Conservation (phyloP, 257 asterid genomes). For the Solanum chiquidenum region DNA sequence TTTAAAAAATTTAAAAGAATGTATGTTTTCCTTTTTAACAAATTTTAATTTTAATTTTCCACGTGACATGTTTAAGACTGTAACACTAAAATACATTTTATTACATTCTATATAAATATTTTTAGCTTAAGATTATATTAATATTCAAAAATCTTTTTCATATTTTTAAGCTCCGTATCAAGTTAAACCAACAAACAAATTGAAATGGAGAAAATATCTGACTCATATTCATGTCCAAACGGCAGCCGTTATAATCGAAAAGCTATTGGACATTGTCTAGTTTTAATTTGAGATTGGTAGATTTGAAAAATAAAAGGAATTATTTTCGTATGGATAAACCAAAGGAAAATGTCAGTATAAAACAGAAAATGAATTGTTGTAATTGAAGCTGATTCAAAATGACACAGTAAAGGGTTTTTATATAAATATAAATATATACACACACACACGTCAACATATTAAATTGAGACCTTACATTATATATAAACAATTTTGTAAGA, state of each 20-base stretch:
- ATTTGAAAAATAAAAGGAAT: neutral
- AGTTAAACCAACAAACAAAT: too few relatives aligned
- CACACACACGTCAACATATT: neutral
- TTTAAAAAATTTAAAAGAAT: too few relatives aligned
- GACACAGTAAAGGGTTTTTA: neutral
- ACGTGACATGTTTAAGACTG: too few relatives aligned
- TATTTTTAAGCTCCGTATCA: too few relatives aligned
- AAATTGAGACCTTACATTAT: neutral
- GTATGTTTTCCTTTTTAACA: too few relatives aligned
- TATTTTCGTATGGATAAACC: neutral
- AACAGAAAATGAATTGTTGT: neutral
- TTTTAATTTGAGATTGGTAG: neutral
- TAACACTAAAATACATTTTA: too few relatives aligned
- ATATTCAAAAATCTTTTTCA: too few relatives aligned
- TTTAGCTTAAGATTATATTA: neutral
- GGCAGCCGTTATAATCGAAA: neutral
- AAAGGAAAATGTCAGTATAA: neutral
- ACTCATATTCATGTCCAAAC: neutral
- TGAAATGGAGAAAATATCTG: too few relatives aligned
- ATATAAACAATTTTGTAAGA: neutral
- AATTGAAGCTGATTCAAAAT: neutral
- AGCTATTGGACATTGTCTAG: neutral
- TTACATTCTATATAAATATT: too few relatives aligned
- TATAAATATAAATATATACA: too few relatives aligned
- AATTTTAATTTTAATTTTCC: too few relatives aligned